Percentiles rank a stretch among this genome's conserved stretches.
Conservation (phyloP, 2,329 filamentous ascomycete species). For the Huntiella decipiens region DNA sequence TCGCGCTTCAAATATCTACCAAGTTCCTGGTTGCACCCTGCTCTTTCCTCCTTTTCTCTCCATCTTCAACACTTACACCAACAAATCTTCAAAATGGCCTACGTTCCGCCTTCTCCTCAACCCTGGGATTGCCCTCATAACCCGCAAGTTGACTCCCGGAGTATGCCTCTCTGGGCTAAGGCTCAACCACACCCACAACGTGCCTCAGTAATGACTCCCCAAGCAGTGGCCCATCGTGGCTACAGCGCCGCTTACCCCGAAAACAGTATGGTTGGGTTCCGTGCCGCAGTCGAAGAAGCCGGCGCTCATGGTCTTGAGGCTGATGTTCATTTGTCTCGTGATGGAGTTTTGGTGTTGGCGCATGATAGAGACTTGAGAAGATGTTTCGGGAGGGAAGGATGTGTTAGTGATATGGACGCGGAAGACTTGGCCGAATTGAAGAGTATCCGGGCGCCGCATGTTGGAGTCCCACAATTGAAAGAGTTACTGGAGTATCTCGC, state of each 20-base stretch:
- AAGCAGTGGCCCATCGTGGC: conserved; percentile 61
- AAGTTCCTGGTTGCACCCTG: too few species aligned
- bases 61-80: too few species aligned
- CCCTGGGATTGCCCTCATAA: too few species aligned
- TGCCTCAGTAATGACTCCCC: conserved; percentile 29
- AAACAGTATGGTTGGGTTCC: conserved; percentile 69
- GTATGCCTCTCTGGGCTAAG: conserved; percentile 17
- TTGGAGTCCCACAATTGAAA: conserved; percentile 51
- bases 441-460: conserved; percentile 47
- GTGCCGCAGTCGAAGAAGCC: conserved; percentile 44
- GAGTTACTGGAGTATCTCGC: conserved; percentile 60
- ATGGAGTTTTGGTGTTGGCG: conserved; percentile 68
- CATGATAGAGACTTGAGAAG: conserved; percentile 64
- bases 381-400: conserved; percentile 59
- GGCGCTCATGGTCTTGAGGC: conserved; percentile 75
- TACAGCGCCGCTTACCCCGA: conserved; percentile 65
- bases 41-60: too few species aligned
- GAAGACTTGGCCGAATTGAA: conserved; percentile 47
- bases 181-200: conserved; percentile 15
- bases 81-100: too few species aligned
- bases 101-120: too few species aligned
- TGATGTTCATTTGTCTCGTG: conserved; percentile 65
- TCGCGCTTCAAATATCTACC: too few species aligned
- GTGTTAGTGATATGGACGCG: conserved; percentile 62
- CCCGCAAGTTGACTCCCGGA: too few species aligned